Evolutionary conservation across 768 basidiomycete genomes (phyloP), one percentile per base, ranked within the genome.

Genomic region (Hygrophorus russula): DNA sequence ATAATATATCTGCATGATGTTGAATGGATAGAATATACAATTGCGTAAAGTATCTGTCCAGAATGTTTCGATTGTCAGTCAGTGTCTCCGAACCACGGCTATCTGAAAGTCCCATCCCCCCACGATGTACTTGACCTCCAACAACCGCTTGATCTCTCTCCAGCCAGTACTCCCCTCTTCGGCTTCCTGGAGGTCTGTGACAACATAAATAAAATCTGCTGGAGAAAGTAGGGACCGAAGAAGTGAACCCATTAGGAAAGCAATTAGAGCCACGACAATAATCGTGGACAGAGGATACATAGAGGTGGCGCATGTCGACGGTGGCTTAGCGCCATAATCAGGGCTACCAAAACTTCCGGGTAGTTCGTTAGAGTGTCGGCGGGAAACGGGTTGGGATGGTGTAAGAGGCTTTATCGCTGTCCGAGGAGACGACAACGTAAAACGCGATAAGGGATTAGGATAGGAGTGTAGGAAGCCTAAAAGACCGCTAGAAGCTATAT

Each of bases 81-180:
- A 82, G 55, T 84, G 81, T 46, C 86, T 68, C 46, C 85, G 70
- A 31, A 91, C 86, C 24, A 84, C 77, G 11, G 89, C 89, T 43
- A 93, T 69, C 66, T 90, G 82, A 46, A 92, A 74, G 59, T 91
- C 89, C 85, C 88, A 89, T 37, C 88, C 84, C 18, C 85, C 82
- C 12, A 78, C 67, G 42, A 89, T 64, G 53, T 83, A 82, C 66
- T 86, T 86, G 51, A 90, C 67, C 62, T 93, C 86, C 27, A 91
- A 55, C 53, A 96, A 56, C 52, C 92, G 67, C 53, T 74, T 73
- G 47, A 94, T 80, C 67, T 93, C 92, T 49, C 87, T 68, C 92
- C 91, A 96, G 19, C 58, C 58, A 14, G 55, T 50, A 36, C 59
- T 63, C 52, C 62, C 65, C 44, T 69, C 72, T 56, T 73, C 76